phyloP scores from a whole-genome alignment of 2,329 filamentous ascomycete genomes.

The Dothistroma pini region DNA sequence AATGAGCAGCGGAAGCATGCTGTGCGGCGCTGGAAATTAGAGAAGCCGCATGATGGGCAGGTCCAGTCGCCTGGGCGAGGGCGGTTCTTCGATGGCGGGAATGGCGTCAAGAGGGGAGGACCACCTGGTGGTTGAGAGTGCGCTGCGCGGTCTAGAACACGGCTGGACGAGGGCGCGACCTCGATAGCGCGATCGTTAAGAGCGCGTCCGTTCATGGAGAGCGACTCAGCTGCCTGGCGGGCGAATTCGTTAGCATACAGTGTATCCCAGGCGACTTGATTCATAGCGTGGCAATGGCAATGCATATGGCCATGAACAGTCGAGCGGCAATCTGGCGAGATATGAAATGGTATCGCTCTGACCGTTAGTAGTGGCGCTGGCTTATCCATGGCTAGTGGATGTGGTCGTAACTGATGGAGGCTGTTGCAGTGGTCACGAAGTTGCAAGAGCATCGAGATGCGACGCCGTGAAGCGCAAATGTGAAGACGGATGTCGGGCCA shows the following conservation, averaged over 20 bases:
- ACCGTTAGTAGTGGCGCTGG: neutral
- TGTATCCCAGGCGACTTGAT: neutral
- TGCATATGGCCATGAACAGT: neutral
- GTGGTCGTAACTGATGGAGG: neutral
- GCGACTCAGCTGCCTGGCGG: slow-evolving; percentile 83
- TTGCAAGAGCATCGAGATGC: neutral
- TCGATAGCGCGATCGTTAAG: slow-evolving; percentile 99
- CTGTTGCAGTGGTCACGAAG: neutral
- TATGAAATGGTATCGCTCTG: neutral
- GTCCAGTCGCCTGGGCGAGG: slow-evolving; percentile 98
- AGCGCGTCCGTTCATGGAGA: slow-evolving; percentile 98
- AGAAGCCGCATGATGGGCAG: slow-evolving; percentile 97
- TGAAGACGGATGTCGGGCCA: neutral
- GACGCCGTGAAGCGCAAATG: neutral
- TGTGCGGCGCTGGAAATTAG: slow-evolving; percentile 97
- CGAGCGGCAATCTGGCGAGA: slow-evolving; percentile 1
- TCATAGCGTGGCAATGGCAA: slow-evolving; percentile 2
- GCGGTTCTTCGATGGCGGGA: slow-evolving; percentile 97
- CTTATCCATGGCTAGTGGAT: neutral
- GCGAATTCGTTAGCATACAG: neutral
- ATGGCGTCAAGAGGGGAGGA: slow-evolving; percentile 75
- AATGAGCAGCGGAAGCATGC: slow-evolving; percentile 99
- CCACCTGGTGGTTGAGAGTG: slow-evolving; percentile 50
- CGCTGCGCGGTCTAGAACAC: slow-evolving; percentile 89
- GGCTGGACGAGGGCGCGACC: slow-evolving; percentile 94